Evolutionary conservation across 768 basidiomycete species (phyloP).

Genomic region (Ephemerocybe angulata): DNA sequence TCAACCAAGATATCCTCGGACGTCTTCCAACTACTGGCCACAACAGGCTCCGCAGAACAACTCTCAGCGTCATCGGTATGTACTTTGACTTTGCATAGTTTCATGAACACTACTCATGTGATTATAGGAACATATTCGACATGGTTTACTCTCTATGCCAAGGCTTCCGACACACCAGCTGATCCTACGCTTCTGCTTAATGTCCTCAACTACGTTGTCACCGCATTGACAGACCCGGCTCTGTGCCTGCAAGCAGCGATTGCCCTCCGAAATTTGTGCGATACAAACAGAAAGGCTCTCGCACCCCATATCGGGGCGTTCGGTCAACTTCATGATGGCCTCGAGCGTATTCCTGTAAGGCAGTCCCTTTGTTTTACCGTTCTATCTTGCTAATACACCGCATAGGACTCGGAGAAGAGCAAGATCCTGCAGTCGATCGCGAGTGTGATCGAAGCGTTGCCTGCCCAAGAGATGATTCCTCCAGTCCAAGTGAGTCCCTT

Average conservation of each 20-base stretch:
- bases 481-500: conserved; percentile 59
- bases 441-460: conserved; percentile 89
- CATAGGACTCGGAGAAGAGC: conserved; percentile 76
- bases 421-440: conserved; percentile 92
- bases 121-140: conserved; percentile 66
- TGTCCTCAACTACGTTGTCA: conserved; percentile 64
- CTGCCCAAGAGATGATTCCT: conserved; percentile 70
- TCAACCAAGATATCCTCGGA: conserved; percentile 69
- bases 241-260: conserved; percentile 74
- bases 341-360: conserved; percentile 72
- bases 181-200: conserved; percentile 53
- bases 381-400: neutral
- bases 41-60: conserved; percentile 68
- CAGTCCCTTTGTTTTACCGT: conserved; percentile 4
- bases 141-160: conserved; percentile 63
- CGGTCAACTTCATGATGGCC: conserved; percentile 73
- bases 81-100: neutral
- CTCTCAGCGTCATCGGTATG: conserved; percentile 71
- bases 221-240: conserved; percentile 61
- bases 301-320: conserved; percentile 84
- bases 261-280: conserved; percentile 82
- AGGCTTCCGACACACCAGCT: conserved; percentile 13
- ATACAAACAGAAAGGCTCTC: conserved; percentile 81
- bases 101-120: neutral
- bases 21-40: conserved; percentile 62